Evolutionary conservation across 768 basidiomycete species (phyloP).

Genomic region (Boletellus ananas): DNA sequence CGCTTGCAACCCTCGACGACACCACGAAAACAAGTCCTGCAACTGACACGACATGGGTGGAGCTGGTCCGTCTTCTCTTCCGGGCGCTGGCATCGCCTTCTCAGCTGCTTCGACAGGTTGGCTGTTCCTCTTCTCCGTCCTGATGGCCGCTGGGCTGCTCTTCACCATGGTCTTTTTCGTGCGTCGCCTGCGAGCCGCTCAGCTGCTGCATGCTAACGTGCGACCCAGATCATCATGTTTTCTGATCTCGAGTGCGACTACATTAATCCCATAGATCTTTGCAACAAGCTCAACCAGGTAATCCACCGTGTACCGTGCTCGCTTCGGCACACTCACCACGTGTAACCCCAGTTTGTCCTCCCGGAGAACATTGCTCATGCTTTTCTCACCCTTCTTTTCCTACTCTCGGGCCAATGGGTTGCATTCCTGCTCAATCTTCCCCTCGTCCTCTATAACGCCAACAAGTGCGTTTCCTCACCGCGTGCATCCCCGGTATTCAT

Average conservation of each 20-base stretch:
- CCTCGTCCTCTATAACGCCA: constrained; percentile 83
- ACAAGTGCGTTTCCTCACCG: constrained; percentile 65
- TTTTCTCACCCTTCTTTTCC: constrained; percentile 84
- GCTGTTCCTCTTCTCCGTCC: constrained; percentile 95
- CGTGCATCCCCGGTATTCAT: neutral
- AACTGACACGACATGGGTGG: constrained; percentile 36
- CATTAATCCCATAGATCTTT: constrained; percentile 99
- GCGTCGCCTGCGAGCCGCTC: constrained; percentile 35
- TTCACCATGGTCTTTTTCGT: constrained; percentile 99
- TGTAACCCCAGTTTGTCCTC: constrained; percentile 75
- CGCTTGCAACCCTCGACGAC: constrained; percentile 1
- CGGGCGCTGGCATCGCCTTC: neutral
- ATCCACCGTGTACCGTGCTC: constrained; percentile 16
- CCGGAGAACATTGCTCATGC: constrained; percentile 97
- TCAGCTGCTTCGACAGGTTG: constrained; percentile 56
- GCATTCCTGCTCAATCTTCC: constrained; percentile 90
- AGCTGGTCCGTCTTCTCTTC: constrained; percentile 34
- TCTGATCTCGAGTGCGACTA: constrained; percentile 99
- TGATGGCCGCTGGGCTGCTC: constrained; percentile 89
- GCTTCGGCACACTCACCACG: neutral
- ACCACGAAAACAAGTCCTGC: neutral
- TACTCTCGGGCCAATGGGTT: constrained; percentile 93
- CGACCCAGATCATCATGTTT: constrained; percentile 95
- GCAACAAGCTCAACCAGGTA: constrained; percentile 98
- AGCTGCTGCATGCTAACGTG: neutral